Evolutionary conservation across 768 basidiomycete genomes (phyloP), one percentile per base, ranked within the genome.

Genomic region (Kwoniella europaea): DNA sequence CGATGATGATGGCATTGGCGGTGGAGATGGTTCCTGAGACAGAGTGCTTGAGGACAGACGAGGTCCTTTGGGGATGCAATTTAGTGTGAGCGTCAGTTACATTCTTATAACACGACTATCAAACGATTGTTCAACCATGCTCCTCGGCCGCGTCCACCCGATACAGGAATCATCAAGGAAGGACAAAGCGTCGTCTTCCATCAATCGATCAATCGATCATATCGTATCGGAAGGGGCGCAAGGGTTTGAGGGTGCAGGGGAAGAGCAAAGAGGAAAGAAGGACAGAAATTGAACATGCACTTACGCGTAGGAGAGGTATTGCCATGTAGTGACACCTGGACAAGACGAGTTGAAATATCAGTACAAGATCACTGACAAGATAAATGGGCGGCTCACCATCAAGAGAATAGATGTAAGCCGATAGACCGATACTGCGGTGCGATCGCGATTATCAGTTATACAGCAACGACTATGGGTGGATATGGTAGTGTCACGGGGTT

Each of bases 401-500:
- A 41, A 92, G 86, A 0, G 91, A 91, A 81, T 92, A 92, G 67
- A 91, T 89, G 80, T 91, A 92, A 1, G 90, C 88, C 0, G 90
- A 89, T 0, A 91, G 86, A 15, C 86, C 90, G 67, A 92, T 82
- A 63, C 89, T 85, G 63, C 44, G 55, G 46, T 67, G 27, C 18
- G 64, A 35, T 42, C 64, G n/a, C 9, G n/a, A 50, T 20, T n/a
- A 35, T 29, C 22, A 58, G 22, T 52, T 29, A 16, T 10, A 35
- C 12, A 12, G 10, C 20, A 1, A 27, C 3, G 29, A n/a, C 24
- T 53, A 57, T 41, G 3, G 20, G n/a, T 2, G 55, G 57, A 18
- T 50, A 50, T 50, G 12, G 44, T 46, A 10, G 4, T 46, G 10
- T 46, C 16, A 46, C 44, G 16, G 20, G 41, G 5, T 52, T 43